Percentiles rank a stretch among this genome's conserved stretches.
Evolutionary conservation across 371 early-diverging fungal species (phyloP).

Genomic region (Smittium culicis): DNA sequence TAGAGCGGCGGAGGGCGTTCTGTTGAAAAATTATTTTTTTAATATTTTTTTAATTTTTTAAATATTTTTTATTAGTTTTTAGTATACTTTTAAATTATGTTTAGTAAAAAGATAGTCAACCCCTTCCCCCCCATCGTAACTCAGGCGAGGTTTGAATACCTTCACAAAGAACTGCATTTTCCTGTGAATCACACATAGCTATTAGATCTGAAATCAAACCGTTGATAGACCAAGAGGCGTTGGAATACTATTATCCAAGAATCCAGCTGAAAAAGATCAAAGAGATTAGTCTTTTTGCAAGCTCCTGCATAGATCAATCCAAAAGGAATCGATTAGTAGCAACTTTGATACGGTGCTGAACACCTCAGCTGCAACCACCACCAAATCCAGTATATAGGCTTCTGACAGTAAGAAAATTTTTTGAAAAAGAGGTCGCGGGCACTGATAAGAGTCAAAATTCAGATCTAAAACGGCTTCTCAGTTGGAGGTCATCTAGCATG

Average conservation of each 20-base stretch:
- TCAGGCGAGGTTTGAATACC: background rate
- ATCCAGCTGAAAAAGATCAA: background rate
- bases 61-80: too few species aligned
- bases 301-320: background rate
- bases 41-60: too few species aligned
- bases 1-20: too few species aligned
- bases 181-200: background rate
- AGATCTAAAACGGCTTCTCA: background rate
- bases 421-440: background rate
- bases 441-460: background rate
- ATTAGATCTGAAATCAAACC: background rate
- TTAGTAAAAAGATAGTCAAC: too few species aligned
- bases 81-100: too few species aligned
- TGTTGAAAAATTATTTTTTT: too few species aligned
- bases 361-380: background rate
- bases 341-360: background rate
- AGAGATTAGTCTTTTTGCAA: background rate
- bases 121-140: background rate
- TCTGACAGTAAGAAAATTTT: background rate
- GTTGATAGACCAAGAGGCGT: background rate
- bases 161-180: background rate
- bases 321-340: background rate
- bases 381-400: background rate
- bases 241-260: background rate
- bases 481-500: background rate